A percentile compares a stretch with the other conserved stretches of the same genome.
These are phyloP conservation scores for Candida albicans DNA, from an alignment of 1,139 yeast species.

Conservation along the genomic window DNA sequence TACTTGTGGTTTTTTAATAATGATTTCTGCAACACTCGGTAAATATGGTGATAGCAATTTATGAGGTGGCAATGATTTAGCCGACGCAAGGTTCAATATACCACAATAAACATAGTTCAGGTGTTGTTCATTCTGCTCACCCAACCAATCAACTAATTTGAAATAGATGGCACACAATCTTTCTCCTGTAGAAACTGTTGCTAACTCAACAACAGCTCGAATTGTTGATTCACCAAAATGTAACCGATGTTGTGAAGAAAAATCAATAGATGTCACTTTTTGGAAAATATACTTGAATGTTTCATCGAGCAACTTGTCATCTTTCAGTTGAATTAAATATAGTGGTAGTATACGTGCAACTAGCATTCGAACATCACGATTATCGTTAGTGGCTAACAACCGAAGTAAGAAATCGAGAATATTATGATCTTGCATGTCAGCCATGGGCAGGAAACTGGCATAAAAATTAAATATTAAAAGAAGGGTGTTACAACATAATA, in stretches of 20 bases:
- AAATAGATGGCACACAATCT: conserved; percentile 60
- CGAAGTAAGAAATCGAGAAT: conserved; percentile 25
- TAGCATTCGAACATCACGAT: conserved; percentile 55
- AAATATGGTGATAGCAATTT: conserved; percentile 77
- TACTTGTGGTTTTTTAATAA: conserved; percentile 62
- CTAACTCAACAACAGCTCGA: conserved; percentile 60
- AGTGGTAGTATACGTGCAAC: conserved; percentile 50
- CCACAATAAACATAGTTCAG: conserved; percentile 65
- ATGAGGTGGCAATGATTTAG: conserved; percentile 55
- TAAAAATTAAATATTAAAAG: conserved; percentile 48
- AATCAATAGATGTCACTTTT: conserved; percentile 36
- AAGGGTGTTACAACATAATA: conserved; percentile 45
- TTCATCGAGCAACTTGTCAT: conserved; percentile 27
- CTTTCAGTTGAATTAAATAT: conserved; percentile 33
- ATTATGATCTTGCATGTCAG: conserved; percentile 19
- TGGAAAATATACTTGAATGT: conserved; percentile 40
- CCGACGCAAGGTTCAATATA: conserved; percentile 47
- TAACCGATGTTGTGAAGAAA: conserved; percentile 22
- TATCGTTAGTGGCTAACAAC: conserved; percentile 24
- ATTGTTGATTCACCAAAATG: conserved; percentile 65
- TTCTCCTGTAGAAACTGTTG: conserved; percentile 59
- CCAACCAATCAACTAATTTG: conserved; percentile 58
- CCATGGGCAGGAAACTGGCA: conserved; percentile 34
- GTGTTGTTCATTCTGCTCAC: conserved; percentile 60
- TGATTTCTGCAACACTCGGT: conserved; percentile 67